These are phyloP conservation scores for Botrytis cinerea DNA, from an alignment of 2,329 filamentous ascomycete genomes.

Conservation along the genomic window DNA sequence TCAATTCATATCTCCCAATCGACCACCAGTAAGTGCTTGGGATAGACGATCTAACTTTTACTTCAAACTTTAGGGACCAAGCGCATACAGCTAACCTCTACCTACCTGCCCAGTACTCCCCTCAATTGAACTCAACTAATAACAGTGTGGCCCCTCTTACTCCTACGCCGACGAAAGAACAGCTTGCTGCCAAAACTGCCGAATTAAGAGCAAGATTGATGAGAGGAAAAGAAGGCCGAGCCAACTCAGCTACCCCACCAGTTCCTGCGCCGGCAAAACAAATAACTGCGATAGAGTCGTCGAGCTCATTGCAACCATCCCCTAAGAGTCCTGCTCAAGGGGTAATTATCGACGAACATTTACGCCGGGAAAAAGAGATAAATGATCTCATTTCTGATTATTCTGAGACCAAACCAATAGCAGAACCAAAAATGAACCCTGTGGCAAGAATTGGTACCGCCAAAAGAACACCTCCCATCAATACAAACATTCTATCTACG, in stretches of 20 bases:
- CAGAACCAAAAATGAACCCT: slow-evolving; percentile 29
- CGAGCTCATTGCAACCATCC: slow-evolving; percentile 31
- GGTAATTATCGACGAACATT: slow-evolving; percentile 21
- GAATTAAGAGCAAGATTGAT: slow-evolving; percentile 41
- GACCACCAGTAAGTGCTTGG: slow-evolving; percentile 34
- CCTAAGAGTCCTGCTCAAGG: slow-evolving; percentile 26
- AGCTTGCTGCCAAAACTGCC: slow-evolving; percentile 38
- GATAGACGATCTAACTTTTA: slow-evolving; percentile 2
- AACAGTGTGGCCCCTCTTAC: slow-evolving; percentile 23
- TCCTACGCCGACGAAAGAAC: slow-evolving; percentile 29
- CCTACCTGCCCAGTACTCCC: slow-evolving; percentile 32
- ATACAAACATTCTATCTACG: slow-evolving; percentile 17
- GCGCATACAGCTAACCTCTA: slow-evolving; percentile 28
- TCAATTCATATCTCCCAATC: slow-evolving; percentile 30
- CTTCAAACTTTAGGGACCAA: slow-evolving; percentile 9
- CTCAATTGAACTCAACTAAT: slow-evolving; percentile 30
- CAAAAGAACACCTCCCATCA: slow-evolving; percentile 10
- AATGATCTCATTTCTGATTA: slow-evolving; percentile 39
- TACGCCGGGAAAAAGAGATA: slow-evolving; percentile 33
- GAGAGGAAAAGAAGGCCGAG: slow-evolving; percentile 32
- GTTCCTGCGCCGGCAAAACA: slow-evolving; percentile 19
- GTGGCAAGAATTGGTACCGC: slow-evolving; percentile 18
- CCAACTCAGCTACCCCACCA: slow-evolving; percentile 35
- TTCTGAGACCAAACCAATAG: slow-evolving; percentile 31
- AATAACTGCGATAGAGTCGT: slow-evolving; percentile 22